Evolutionary conservation across 768 basidiomycete species (phyloP).

Genomic region (Auricularia sp.): DNA sequence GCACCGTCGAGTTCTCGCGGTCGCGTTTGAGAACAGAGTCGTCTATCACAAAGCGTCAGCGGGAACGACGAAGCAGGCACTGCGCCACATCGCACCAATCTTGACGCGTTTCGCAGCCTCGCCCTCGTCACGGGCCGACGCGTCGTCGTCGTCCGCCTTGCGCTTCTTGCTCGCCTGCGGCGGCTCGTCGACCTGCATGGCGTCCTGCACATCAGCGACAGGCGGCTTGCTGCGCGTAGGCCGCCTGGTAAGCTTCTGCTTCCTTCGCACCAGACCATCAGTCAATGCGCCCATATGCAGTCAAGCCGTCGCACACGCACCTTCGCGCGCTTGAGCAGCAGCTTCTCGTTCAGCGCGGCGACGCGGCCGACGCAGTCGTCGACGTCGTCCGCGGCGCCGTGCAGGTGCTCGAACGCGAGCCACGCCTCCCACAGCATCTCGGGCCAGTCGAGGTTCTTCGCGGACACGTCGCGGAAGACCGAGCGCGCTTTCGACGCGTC

Average conservation of each 20-base stretch:
- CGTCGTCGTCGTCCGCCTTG: constrained; percentile 43
- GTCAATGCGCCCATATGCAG: no score
- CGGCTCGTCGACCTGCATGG: constrained; percentile 13
- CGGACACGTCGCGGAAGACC: constrained; percentile 54
- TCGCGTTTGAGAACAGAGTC: constrained; percentile 31
- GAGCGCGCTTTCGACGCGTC: constrained; percentile 49
- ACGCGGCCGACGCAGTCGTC: constrained; percentile 54
- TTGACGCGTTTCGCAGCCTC: constrained; percentile 51
- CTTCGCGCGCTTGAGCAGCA: constrained; percentile 54
- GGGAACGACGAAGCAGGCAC: no score
- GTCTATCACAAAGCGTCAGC: not conserved
- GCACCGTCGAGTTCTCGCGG: constrained; percentile 89
- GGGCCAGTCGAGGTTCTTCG: constrained; percentile 84
- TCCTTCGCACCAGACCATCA: constrained; percentile 30
- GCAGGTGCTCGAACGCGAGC: constrained; percentile 75
- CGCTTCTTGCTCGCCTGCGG: constrained; percentile 42
- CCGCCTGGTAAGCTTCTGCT: constrained; percentile 45
- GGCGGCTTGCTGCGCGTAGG: constrained; percentile 30
- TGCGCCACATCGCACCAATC: constrained; percentile 36
- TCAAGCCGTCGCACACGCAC: constrained; percentile 27
- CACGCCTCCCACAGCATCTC: constrained; percentile 91
- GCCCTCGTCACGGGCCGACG: constrained; percentile 7
- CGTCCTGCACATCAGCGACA: constrained; percentile 21
- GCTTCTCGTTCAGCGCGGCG: constrained; percentile 51
- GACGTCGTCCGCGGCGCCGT: constrained; percentile 63